Base-by-base conservation (phyloP, 2,329 filamentous ascomycete species). In the Emmonsiellopsis sp. region DNA sequence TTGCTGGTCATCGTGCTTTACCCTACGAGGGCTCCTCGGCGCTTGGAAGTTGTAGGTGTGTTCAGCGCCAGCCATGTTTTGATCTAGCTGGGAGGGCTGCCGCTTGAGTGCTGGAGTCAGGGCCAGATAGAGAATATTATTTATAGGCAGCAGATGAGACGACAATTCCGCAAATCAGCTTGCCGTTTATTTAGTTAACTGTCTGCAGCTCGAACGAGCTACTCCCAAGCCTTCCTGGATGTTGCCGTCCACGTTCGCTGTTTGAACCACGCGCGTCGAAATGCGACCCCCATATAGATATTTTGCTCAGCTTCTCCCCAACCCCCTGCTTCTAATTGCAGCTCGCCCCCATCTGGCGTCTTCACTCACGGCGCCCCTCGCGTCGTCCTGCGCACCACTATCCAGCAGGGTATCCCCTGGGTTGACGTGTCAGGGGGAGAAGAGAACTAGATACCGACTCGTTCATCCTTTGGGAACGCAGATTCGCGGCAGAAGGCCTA, bases 391-490 rank as follows among this genome's bases (percentile, higher is more conserved):
- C 34, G 52, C 54, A 47, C 17, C 47, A 34, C 21, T 54, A 32
- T 56, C 55, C 47, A 52, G 42, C 47, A 46, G 48, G 31, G 17
- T 53, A 53, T 14, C 45, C 46, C 17, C 43, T 9, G 56, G 55
- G 11, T 42, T 55, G 46, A 52, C 37, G 34, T 59, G 52, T 17
- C 44, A 33, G 1, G 53, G 56, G 5, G 42, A 55, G 40, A 54
- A 43, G 6, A 56, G 54, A 45, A 53, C 27, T 8, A 34, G 45
- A 14, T 56, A 59, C 46, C 49, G 48, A 47, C 56, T 59, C 48
- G 33, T 56, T 31, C 45, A 42, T 31, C 54, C 56, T 40, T 42
- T 59, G 8, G 56, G 56, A 48, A 45, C 42, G 5, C 56, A 50
- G 42, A 32, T 45, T 44, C 49, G 32, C 5, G 45, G 37, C 33